phyloP scores from a whole-genome alignment of 129 eudicot species.

The Pseudognaphalium luteoalbum region DNA sequence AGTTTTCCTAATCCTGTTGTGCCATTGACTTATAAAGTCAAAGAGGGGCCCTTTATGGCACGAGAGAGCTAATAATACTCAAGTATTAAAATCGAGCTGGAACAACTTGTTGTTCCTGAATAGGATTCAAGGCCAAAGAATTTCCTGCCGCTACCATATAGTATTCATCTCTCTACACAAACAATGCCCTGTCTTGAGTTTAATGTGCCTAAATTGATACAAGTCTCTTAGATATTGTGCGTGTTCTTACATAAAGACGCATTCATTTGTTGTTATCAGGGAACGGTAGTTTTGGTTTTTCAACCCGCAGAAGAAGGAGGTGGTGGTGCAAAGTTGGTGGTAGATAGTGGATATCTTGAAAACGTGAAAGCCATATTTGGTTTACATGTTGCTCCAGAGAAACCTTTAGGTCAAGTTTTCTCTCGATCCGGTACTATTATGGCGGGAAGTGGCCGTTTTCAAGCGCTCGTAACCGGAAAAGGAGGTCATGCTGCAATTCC shows the following conservation, averaged over 20 bases:
- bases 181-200: background rate
- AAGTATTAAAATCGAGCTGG: background rate
- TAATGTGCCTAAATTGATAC: background rate
- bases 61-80: background rate
- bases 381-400: conserved; percentile 44
- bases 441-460: conserved; percentile 60
- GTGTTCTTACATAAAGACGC: too few species aligned
- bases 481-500: conserved; percentile 96
- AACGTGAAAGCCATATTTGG: conserved; percentile 70
- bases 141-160: too few species aligned
- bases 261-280: conserved; percentile 35
- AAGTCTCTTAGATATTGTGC: too few species aligned
- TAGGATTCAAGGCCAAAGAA: too few species aligned
- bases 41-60: background rate
- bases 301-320: conserved; percentile 85
- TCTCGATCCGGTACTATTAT: conserved; percentile 48
- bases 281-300: conserved; percentile 67
- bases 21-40: background rate
- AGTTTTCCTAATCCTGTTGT: background rate
- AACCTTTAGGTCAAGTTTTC: conserved; percentile 43
- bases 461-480: conserved; percentile 62
- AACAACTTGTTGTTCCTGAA: too few species aligned
- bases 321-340: conserved; percentile 63
- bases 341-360: conserved; percentile 52
- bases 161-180: too few species aligned